Conservation (phyloP, 2,329 filamentous ascomycete species). For the Camillea tinctor region DNA sequence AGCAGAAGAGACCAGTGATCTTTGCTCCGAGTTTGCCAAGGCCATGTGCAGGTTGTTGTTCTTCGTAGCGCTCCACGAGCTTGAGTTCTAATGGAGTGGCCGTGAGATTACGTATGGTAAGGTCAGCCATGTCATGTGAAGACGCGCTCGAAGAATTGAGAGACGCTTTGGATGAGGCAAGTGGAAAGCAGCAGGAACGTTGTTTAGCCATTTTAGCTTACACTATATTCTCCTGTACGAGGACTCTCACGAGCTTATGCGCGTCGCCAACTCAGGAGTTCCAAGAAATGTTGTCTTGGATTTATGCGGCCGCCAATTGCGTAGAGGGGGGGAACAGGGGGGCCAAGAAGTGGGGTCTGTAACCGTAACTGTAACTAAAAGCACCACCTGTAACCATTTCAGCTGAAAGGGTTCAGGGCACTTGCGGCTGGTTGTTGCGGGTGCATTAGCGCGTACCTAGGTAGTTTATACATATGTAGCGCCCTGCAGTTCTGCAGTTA, state of each 20-base stretch:
- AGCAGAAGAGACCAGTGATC: constrained; percentile 45
- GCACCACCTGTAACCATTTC: no score
- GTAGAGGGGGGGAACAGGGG: neutral
- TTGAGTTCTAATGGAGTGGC: constrained; percentile 70
- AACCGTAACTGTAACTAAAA: no score
- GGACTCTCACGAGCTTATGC: neutral
- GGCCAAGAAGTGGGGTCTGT: no score
- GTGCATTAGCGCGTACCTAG: no score
- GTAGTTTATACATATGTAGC: no score
- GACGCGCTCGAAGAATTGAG: constrained; percentile 1
- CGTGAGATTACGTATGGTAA: constrained; percentile 83
- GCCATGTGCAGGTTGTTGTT: constrained; percentile 36
- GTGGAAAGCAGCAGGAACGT: constrained; percentile 13
- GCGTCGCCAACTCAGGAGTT: neutral
- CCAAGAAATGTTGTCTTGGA: neutral
- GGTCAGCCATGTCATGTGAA: constrained; percentile 41
- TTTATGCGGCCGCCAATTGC: neutral
- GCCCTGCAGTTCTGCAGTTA: no score
- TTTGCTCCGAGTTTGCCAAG: constrained; percentile 45
- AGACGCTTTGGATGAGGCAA: constrained; percentile 2
- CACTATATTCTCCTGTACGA: neutral
- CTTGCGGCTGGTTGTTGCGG: no score
- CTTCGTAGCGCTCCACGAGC: constrained; percentile 69
- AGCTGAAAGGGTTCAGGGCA: no score
- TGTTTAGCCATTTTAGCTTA: constrained; percentile 5